phyloP scores from a whole-genome alignment of 306 rosid species.

The Rubus parviflorus region DNA sequence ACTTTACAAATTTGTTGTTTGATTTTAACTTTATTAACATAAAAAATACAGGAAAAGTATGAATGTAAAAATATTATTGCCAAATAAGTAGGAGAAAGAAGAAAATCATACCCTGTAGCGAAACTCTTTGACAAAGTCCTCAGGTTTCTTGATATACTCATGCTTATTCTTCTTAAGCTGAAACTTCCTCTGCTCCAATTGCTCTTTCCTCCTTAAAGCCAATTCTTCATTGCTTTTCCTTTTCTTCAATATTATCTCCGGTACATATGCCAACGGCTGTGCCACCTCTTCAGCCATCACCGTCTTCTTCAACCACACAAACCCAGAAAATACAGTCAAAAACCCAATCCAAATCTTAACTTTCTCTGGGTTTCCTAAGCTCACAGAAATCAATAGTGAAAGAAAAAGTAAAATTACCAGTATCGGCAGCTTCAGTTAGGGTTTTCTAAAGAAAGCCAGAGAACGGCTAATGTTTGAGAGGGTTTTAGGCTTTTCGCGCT shows the following conservation, averaged over 20 bases:
- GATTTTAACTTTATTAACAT: no score
- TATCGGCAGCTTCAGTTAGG: background rate
- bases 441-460: background rate
- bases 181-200: slow-evolving; percentile 50
- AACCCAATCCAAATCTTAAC: background rate
- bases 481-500: background rate
- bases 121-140: slow-evolving; percentile 65
- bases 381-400: background rate
- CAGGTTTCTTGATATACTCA: slow-evolving; percentile 67
- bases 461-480: background rate
- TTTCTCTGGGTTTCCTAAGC: background rate
- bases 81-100: background rate
- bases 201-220: slow-evolving; percentile 52
- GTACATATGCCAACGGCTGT: slow-evolving; percentile 34
- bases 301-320: slow-evolving; percentile 15
- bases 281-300: slow-evolving; percentile 42
- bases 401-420: background rate
- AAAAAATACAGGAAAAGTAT: background rate
- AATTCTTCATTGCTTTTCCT: slow-evolving; percentile 48
- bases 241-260: slow-evolving; percentile 52
- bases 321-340: background rate
- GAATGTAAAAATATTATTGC: background rate
- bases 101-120: slow-evolving; percentile 52
- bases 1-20: no score
- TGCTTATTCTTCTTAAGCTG: slow-evolving; percentile 34